Evolutionary conservation across 306 rosid genomes (phyloP), one percentile per base, ranked within the genome.

Genomic region (Cucurbita moschata): DNA sequence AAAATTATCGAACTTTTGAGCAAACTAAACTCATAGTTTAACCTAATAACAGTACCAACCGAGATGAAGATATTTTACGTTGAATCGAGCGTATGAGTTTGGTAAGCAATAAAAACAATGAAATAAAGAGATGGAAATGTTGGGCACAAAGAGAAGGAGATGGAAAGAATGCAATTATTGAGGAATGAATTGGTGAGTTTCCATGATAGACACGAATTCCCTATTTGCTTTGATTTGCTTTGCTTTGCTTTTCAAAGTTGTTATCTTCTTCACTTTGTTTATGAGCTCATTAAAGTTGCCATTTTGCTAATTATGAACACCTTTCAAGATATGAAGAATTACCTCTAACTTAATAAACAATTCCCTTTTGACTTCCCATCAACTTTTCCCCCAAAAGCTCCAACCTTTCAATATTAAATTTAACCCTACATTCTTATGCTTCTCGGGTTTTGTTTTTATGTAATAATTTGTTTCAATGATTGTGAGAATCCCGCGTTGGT

Each of bases 101-200:
- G 9, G 26, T 62, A 38, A 23, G 6, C 11, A 7, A 64, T 9
- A 56, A 19, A 56, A 56, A 56, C 0, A 37, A 18, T 21, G 37
- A 56, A n/a, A 0, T 1, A 62, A 62, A 38, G 18, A n/a, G 7
- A 63, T 30, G 35, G 35, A 30, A 39, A 61, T 23, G 10, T 2
- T 15, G 49, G 47, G 13, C 35, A 56, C 0, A 10, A 35, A 14
- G 19, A 62, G n/a, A 47, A 67, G n/a, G 7, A 14, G 19, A 14
- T 14, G 11, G 13, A 10, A 47, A 49, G 70, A 9, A n/a, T 5
- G 59, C 74, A 69, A 69, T 69, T 69, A 69, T 69, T 69, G 74
- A 69, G 74, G 7, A 30, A 69, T 69, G 74, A 69, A 54, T 66
- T 23, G 72, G 72, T 43, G 51, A 44, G 58, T 13, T 67, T 69